phyloP scores from a whole-genome alignment of 1,139 yeast genomes.

The Meyerozyma guilliermondii region DNA sequence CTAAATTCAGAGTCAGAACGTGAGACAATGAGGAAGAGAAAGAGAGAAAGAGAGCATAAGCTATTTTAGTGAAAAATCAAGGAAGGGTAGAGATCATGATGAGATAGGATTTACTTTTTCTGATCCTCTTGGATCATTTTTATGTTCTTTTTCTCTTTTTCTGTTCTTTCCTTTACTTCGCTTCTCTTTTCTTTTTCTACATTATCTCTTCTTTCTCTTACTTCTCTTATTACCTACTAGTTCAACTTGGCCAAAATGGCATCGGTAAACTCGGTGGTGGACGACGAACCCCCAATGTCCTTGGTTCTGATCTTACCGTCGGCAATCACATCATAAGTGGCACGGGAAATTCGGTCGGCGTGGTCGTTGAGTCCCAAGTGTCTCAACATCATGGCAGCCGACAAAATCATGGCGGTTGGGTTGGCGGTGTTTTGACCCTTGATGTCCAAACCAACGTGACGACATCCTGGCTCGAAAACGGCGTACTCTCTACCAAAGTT shows the following conservation, averaged over 20 bases:
- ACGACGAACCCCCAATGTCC: constrained; percentile 85
- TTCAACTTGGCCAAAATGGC: constrained; percentile 68
- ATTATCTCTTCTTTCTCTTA: neutral
- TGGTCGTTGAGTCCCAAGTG: constrained; percentile 83
- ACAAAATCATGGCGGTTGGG: constrained; percentile 96
- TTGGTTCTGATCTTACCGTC: constrained; percentile 77
- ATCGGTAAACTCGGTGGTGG: constrained; percentile 91
- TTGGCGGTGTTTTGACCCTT: constrained; percentile 92
- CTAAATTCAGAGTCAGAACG: neutral
- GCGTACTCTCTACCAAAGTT: constrained; percentile 97
- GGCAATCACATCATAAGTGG: constrained; percentile 84
- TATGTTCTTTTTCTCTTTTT: neutral
- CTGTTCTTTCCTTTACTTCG: neutral
- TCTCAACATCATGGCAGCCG: constrained; percentile 87
- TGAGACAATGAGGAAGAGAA: neutral
- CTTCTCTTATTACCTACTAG: constrained; percentile 13
- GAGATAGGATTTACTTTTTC: no score
- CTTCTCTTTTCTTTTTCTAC: no score
- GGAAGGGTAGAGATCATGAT: no score
- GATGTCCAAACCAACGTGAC: constrained; percentile 97
- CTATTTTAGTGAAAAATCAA: no score
- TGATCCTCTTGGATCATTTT: no score
- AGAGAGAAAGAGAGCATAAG: neutral
- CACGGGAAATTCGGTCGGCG: constrained; percentile 83
- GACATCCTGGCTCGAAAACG: constrained; percentile 98